Evolutionary conservation across 2,329 filamentous ascomycete species (phyloP), one percentile per base, ranked within the genome.

Genomic region (Leptographium lundbergii): DNA sequence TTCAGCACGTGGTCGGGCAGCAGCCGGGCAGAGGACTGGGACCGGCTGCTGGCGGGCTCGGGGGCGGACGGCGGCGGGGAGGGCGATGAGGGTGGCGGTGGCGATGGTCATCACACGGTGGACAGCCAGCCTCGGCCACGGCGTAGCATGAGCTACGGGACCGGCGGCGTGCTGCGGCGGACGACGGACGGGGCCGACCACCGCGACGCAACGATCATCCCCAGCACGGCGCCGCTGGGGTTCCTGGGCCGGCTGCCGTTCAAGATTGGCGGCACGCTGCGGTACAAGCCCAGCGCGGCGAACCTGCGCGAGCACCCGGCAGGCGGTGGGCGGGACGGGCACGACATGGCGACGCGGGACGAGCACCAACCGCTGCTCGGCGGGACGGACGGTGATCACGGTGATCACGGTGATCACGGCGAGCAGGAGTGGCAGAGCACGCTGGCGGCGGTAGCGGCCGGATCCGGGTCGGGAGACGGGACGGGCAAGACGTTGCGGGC

Each of bases 221-320:
- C 91, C 1, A 89, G 87, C 66, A 91, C 89, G 4, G 89, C 88
- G 52, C 85, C 91, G 56, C 81, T 96, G 63, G 90, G 91, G 0
- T 96, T 96, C 67, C 72, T 96, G 48, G 87, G 88, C 65, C 81
- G 87, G 57, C 74, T 96, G 63, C 91, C 92, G 14, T 96, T 90
- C 78, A 89, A 87, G 67, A 77, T 95, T 67, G 90, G 91, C 42
- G 86, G 87, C 4, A 89, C 87, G 3, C 71, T 96, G 65, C 81
- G 89, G 68, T 97, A 97, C 70, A 89, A 90, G 69, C 92, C 92
- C 36, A 95, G 89, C 59, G 91, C 90, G 34, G 91, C 92, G 55
- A 90, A 95, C 73, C 71, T 97, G 63, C 89, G 91, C 66, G 92
- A 96, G 61, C 87, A 96, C 65, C 90, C 91, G 70, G 57, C 68